Conservation (phyloP, 805 yeast genomes). For the Novakomyces olei region DNA sequence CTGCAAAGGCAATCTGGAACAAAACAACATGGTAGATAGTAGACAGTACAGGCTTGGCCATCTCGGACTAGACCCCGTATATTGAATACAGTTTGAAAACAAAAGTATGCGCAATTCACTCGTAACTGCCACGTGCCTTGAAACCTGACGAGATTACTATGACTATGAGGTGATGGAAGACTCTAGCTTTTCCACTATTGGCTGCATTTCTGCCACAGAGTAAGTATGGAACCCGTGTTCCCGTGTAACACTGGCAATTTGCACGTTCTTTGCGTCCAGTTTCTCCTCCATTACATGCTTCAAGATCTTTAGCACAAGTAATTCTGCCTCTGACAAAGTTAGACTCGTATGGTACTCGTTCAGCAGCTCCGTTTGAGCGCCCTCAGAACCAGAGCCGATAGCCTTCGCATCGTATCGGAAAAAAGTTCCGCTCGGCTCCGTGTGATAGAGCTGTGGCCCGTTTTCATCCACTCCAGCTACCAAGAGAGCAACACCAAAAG, state of each 20-base stretch:
- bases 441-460: constrained; percentile 88
- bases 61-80: no score
- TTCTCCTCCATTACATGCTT: constrained; percentile 99
- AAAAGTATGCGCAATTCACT: no score
- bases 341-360: constrained; percentile 84
- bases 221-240: constrained; percentile 73
- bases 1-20: no score
- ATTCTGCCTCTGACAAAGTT: constrained; percentile 81
- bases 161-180: no score
- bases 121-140: no score
- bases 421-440: constrained; percentile 98
- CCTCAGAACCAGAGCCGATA: constrained; percentile 96
- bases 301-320: constrained; percentile 63
- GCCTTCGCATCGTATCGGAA: constrained; percentile 97
- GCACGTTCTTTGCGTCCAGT: constrained; percentile 83
- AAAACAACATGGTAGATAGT: no score
- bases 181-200: no score
- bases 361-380: constrained; percentile 94
- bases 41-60: no score
- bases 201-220: constrained; percentile 57
- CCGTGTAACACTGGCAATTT: constrained; percentile 76
- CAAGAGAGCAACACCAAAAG: constrained; percentile 92
- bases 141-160: no score
- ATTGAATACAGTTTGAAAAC: no score
- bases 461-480: constrained; percentile 90